Base-by-base conservation (phyloP, 164 flowering plant genomes). In the Stephania japonica region DNA sequence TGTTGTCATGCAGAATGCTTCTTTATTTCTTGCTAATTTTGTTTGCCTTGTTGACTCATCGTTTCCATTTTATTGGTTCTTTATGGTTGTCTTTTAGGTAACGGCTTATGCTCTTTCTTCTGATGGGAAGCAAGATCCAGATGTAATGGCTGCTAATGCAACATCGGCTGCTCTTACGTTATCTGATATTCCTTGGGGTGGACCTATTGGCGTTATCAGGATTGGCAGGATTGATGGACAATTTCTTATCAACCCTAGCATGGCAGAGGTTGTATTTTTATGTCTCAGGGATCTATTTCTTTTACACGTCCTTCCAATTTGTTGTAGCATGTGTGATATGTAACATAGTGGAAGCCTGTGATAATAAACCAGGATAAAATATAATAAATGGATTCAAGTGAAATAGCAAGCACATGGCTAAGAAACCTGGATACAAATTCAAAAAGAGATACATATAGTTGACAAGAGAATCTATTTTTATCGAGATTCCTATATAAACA, bases 91-190 rank as follows among this genome's bases (percentile, higher is more conserved):
- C 74, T 73, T 53, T 27, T 78, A 95, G 99, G 90, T 93, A 68
- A 88, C 83, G 87, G 92, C 98, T 64, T 91, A 85, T 80, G 99
- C 93, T 77, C 96, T 93, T 69, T 93, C 97, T 69, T 95, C 98
- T 66, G 99, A 95, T 80, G 99, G 99, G 83, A 87, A 87, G 75
- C 97, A 93, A 87, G 99, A 95, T 83, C 99, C 99, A 53, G 97
- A 91, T 85, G 82, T 95, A 67, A 82, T 95, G 93, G 98, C 98
- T 72, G 97, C 98, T 80, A 95, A 95, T 86, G 99, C 99, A n/a
- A 84, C 99, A 73, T 96, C 99, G 69, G 96, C 97, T 78, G 99
- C 99, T 72, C 91, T 96, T 69, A 90, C 91, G 98, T 70, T 93
- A 78, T 96, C 99, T 69, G 98, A 96, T 88, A 90, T 93, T 75